Percentiles rank a stretch among this genome's conserved stretches.
Evolutionary conservation across 2,329 filamentous ascomycete species (phyloP).

Genomic region (Macrophomina phaseolina): DNA sequence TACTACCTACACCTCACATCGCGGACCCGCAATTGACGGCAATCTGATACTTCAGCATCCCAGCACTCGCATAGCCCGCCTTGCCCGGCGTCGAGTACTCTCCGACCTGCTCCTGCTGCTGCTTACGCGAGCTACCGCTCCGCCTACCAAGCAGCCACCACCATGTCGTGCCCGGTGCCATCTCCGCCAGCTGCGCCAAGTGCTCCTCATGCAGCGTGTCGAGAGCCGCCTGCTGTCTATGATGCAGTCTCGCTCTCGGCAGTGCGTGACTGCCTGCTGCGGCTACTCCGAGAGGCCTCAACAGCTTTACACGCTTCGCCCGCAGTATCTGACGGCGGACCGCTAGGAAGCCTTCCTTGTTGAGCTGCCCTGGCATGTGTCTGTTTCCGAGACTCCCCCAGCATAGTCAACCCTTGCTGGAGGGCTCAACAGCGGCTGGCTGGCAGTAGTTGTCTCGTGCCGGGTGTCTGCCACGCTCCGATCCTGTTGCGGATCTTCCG

Average conservation of each 20-base stretch:
- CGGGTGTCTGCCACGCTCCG: constrained; percentile 7
- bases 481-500: constrained; percentile 15
- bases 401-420: background rate
- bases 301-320: background rate
- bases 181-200: no score
- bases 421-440: background rate
- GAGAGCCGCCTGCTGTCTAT: no score
- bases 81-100: no score
- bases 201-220: no score
- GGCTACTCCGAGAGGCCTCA: background rate
- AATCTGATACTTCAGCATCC: background rate
- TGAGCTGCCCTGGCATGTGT: no score
- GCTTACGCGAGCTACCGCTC: no score
- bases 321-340: background rate
- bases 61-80: background rate
- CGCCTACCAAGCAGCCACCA: no score
- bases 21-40: background rate
- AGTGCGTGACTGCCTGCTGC: background rate
- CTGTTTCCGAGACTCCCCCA: background rate
- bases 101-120: no score
- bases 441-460: background rate
- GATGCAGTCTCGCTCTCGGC: background rate
- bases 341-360: no score
- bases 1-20: background rate
- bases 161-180: no score